Percentiles rank a stretch among this genome's conserved stretches.
phyloP scores from a whole-genome alignment of 202 grass and related monocot genomes.

The Setaria viridis region DNA sequence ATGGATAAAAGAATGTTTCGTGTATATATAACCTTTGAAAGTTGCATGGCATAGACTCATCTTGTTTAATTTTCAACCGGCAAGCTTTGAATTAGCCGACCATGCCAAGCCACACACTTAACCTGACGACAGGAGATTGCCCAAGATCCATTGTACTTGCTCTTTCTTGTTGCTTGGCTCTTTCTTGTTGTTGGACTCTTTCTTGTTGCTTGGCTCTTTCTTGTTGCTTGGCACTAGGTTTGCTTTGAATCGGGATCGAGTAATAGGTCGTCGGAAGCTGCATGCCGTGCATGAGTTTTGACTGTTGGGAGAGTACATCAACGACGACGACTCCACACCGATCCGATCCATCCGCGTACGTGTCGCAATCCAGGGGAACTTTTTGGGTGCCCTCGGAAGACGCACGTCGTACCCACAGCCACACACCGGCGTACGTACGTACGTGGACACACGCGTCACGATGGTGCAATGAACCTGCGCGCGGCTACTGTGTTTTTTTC shows the following conservation, averaged over 20 bases:
- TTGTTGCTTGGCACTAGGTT: no score
- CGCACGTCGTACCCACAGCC: no score
- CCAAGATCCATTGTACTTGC: slow-evolving; percentile 19
- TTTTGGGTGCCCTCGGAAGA: background rate
- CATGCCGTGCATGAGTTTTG: background rate
- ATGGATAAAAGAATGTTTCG: background rate
- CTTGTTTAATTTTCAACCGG: background rate
- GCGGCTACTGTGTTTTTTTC: no score
- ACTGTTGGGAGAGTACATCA: background rate
- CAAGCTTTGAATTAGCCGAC: background rate
- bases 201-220: no score
- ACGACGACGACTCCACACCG: background rate
- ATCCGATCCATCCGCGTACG: background rate
- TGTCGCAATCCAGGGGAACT: background rate
- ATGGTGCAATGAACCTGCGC: background rate
- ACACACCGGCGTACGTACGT: no score
- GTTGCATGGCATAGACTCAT: background rate
- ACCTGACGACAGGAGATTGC: background rate
- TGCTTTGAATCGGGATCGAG: background rate
- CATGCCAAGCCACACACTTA: background rate
- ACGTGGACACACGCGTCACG: no score
- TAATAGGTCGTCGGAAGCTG: background rate
- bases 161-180: no score
- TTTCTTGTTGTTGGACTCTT: no score
- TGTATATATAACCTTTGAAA: background rate